Evolutionary conservation across 352 stramenopile genomes (phyloP).

Genomic region (Albugo laibachii): DNA sequence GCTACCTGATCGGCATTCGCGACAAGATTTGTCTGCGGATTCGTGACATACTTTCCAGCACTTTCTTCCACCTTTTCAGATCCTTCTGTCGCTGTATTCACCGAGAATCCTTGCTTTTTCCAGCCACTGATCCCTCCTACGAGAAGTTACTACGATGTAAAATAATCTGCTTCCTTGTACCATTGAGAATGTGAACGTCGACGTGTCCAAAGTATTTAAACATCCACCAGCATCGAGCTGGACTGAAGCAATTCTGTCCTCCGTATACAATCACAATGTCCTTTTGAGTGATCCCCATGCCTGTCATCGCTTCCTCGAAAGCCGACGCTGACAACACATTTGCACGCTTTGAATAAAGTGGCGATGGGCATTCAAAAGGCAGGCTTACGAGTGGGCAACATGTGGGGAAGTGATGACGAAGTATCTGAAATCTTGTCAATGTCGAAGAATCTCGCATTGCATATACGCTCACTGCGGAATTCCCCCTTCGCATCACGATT

Average conservation of each 20-base stretch:
- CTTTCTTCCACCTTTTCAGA: not conserved
- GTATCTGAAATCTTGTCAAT: conserved; percentile 73
- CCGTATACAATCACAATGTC: conserved; percentile 67
- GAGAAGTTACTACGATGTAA: not conserved
- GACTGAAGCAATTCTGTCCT: conserved; percentile 61
- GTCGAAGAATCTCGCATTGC: conserved; percentile 81
- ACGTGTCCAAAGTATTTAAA: conserved; percentile 82
- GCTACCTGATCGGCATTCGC: conserved; percentile 26
- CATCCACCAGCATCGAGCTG: conserved; percentile 72
- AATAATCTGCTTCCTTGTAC: conserved; percentile 9
- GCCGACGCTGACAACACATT: conserved; percentile 15
- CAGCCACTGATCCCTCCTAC: conserved; percentile 41
- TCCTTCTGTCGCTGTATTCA: not conserved
- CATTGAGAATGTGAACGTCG: conserved; percentile 76
- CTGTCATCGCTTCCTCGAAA: conserved; percentile 43
- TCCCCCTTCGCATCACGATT: conserved; percentile 36
- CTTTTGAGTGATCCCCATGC: conserved; percentile 45
- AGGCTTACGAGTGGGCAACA: conserved; percentile 32
- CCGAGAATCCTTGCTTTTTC: conserved; percentile 22
- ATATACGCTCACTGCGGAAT: conserved; percentile 40
- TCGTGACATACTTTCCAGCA: not conserved
- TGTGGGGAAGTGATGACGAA: conserved; percentile 59
- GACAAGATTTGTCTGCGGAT: not conserved
- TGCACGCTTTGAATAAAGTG: not conserved
- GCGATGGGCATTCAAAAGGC: not conserved